Percentiles rank a stretch among this genome's conserved stretches.
phyloP scores from a whole-genome alignment of 1,139 yeast genomes.

The Blastobotrys capitulatus region DNA sequence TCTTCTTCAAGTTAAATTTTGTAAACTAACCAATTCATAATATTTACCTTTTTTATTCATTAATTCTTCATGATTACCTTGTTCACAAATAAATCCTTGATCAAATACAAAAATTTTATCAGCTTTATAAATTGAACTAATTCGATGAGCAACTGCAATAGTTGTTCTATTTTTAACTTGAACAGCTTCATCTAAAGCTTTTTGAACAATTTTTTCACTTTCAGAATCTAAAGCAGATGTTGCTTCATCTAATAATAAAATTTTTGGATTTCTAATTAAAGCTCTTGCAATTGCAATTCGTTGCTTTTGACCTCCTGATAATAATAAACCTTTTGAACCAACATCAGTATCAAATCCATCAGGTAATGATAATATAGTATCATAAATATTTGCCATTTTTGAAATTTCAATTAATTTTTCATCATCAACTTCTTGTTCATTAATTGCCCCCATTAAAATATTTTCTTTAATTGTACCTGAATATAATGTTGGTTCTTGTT shows the following conservation, averaged over 20 bases:
- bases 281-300: constrained; percentile 76
- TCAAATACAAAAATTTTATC: constrained; percentile 80
- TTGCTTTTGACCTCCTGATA: constrained; percentile 83
- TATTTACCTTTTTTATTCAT: constrained; percentile 35
- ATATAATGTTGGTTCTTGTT: constrained; percentile 80
- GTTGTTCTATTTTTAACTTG: constrained; percentile 70
- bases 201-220: too few species aligned
- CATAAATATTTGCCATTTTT: constrained; percentile 75
- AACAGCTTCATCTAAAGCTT: constrained; percentile 58
- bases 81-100: constrained; percentile 68
- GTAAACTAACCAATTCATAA: constrained; percentile 38
- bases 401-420: constrained; percentile 66
- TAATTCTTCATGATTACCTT: constrained; percentile 45
- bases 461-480: constrained; percentile 85
- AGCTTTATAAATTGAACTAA: constrained; percentile 88
- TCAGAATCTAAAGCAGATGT: too few species aligned
- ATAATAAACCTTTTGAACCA: constrained; percentile 75
- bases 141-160: constrained; percentile 83
- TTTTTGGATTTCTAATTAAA: constrained; percentile 59
- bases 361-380: constrained; percentile 71
- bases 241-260: constrained; percentile 69
- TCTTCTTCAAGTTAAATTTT: constrained; percentile 31
- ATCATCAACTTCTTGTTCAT: constrained; percentile 37
- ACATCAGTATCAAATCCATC: constrained; percentile 75
- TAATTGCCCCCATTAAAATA: constrained; percentile 59